Conservation (phyloP, 768 basidiomycete species). For the Russula olivacea region DNA sequence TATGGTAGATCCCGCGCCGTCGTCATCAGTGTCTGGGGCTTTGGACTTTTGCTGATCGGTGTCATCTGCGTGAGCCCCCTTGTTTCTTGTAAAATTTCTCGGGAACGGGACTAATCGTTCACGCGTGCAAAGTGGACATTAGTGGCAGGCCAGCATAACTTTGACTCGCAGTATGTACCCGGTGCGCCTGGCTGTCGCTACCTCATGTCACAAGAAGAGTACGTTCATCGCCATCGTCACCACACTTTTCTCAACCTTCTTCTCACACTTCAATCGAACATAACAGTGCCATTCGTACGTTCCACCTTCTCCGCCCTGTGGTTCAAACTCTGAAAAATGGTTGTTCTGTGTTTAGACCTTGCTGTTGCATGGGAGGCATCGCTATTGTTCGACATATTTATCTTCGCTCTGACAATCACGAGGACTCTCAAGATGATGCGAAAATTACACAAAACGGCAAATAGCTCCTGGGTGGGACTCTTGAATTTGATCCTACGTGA, state of each 20-base stretch:
- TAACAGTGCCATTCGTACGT: slow-evolving; percentile 28
- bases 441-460: slow-evolving; percentile 28
- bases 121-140: slow-evolving; percentile 38
- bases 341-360: slow-evolving; percentile 23
- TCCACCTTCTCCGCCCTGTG: not conserved
- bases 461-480: slow-evolving; percentile 31
- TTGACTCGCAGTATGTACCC: not conserved
- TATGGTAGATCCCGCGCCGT: slow-evolving; percentile 40
- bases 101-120: not conserved
- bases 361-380: slow-evolving; percentile 46
- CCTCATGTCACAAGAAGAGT: slow-evolving; percentile 25
- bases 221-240: slow-evolving; percentile 11
- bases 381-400: slow-evolving; percentile 42
- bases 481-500: slow-evolving; percentile 43
- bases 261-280: not conserved
- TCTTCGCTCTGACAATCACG: slow-evolving; percentile 44
- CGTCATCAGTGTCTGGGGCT: slow-evolving; percentile 34
- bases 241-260: not conserved
- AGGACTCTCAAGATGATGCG: slow-evolving; percentile 37
- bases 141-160: slow-evolving; percentile 32
- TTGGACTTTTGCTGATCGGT: slow-evolving; percentile 31
- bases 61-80: slow-evolving; percentile 35
- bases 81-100: not conserved
- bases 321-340: not conserved
- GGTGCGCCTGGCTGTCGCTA: slow-evolving; percentile 26